Conservation (phyloP, 805 yeast genomes). For the Myxozyma sirexii region DNA sequence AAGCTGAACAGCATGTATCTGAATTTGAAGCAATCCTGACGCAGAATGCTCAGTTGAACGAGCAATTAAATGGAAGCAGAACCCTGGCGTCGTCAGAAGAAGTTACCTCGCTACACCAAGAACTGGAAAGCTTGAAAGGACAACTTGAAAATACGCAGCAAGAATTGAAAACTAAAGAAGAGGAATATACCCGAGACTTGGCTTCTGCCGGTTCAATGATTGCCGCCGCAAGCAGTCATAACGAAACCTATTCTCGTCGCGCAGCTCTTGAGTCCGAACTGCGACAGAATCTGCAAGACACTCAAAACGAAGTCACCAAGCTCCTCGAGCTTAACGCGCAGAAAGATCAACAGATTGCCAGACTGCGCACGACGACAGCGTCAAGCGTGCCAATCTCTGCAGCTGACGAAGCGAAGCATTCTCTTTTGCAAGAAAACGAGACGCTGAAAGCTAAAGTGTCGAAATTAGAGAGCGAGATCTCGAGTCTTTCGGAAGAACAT, state of each 20-base stretch:
- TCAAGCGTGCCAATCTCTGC: not conserved
- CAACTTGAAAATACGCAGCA: not conserved
- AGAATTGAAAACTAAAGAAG: not conserved
- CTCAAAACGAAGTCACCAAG: not conserved
- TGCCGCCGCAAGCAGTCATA: slow-evolving; percentile 4
- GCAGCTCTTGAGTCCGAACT: not conserved
- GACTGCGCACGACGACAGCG: not conserved
- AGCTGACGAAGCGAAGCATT: not conserved
- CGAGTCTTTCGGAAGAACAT: slow-evolving; percentile 21
- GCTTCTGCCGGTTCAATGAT: slow-evolving; percentile 9
- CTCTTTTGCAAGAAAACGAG: slow-evolving; percentile 6
- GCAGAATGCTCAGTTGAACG: slow-evolving; percentile 1
- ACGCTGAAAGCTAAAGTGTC: slow-evolving; percentile 2
- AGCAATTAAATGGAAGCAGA: not conserved
- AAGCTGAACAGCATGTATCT: slow-evolving; percentile 1
- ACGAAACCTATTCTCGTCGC: not conserved
- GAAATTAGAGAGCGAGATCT: slow-evolving; percentile 5
- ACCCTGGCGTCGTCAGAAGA: not conserved
- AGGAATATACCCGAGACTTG: slow-evolving; percentile 9
- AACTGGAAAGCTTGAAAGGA: not conserved
- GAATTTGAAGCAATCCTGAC: slow-evolving; percentile 4
- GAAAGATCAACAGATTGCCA: slow-evolving; percentile 1
- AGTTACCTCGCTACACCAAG: not conserved
- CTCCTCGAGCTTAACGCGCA: not conserved
- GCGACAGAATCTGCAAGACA: not conserved